Percentiles rank a stretch among this genome's conserved stretches.
Conservation (phyloP, 352 stramenopile genomes). For the Globisporangium perplexum region DNA sequence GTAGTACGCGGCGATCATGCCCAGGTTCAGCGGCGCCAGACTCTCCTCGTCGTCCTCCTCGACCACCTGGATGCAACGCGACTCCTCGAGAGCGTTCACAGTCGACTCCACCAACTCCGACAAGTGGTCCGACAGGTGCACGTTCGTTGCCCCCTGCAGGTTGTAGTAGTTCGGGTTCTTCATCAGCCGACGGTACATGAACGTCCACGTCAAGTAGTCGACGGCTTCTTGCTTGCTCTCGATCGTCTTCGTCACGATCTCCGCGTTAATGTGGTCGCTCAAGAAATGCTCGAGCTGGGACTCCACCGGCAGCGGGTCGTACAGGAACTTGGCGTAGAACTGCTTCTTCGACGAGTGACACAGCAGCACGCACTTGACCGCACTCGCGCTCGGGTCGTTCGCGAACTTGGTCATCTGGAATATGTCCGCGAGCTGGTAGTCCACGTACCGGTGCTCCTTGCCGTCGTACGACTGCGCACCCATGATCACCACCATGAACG, state of each 20-base stretch:
- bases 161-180: slow-evolving; percentile 99
- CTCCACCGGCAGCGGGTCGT: slow-evolving; percentile 99
- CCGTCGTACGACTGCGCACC: slow-evolving; percentile 98
- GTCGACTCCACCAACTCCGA: slow-evolving; percentile 98
- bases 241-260: slow-evolving; percentile 98
- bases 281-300: slow-evolving; percentile 98
- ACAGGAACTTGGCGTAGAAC: slow-evolving; percentile 98
- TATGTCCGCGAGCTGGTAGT: slow-evolving; percentile 97
- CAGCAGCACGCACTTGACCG: slow-evolving; percentile 94
- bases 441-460: slow-evolving; percentile 92
- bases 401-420: slow-evolving; percentile 97
- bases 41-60: slow-evolving; percentile 91
- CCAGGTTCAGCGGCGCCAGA: slow-evolving; percentile 96
- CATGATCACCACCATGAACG: slow-evolving; percentile 97
- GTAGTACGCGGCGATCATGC: slow-evolving; percentile 99
- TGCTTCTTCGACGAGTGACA: slow-evolving; percentile 98
- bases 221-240: slow-evolving; percentile 98
- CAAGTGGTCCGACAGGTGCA: slow-evolving; percentile 97
- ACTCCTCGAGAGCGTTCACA: slow-evolving; percentile 95
- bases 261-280: slow-evolving; percentile 98
- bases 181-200: slow-evolving; percentile 97
- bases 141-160: slow-evolving; percentile 88
- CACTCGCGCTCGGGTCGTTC: slow-evolving; percentile 39
- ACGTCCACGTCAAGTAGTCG: slow-evolving; percentile 99
- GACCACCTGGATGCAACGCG: slow-evolving; percentile 94